These are phyloP conservation scores for Globisporangium mamillatum DNA, from an alignment of 352 stramenopile species.

Conservation along the genomic window DNA sequence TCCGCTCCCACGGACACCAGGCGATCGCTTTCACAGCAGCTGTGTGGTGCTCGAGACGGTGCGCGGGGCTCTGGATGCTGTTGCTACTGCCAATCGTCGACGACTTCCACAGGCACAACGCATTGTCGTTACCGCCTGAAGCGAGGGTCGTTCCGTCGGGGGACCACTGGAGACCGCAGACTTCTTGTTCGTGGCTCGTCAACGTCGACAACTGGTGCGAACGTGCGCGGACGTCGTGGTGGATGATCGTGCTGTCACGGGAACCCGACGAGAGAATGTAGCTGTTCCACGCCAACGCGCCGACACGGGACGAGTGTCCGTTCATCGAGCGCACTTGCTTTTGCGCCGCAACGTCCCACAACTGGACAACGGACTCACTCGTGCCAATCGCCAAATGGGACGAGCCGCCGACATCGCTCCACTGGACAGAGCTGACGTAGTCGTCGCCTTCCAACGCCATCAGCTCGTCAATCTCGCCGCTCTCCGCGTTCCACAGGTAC, in stretches of 20 bases:
- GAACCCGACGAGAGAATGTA: constrained; percentile 92
- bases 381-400: constrained; percentile 95
- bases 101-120: constrained; percentile 94
- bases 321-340: constrained; percentile 92
- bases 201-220: constrained; percentile 90
- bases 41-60: constrained; percentile 94
- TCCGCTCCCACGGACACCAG: constrained; percentile 98
- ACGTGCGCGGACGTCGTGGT: constrained; percentile 67
- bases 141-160: constrained; percentile 94
- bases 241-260: constrained; percentile 93
- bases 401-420: constrained; percentile 87
- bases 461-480: constrained; percentile 95
- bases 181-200: constrained; percentile 95
- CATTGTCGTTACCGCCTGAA: constrained; percentile 98
- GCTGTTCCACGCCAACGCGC: constrained; percentile 96
- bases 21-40: constrained; percentile 98
- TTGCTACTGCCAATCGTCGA: constrained; percentile 77
- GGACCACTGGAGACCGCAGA: constrained; percentile 97
- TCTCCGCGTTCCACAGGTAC: constrained; percentile 98
- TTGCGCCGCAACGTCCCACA: constrained; percentile 95
- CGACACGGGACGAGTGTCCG: constrained; percentile 93
- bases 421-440: constrained; percentile 97
- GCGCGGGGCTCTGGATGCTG: constrained; percentile 54
- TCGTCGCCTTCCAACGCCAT: constrained; percentile 87
- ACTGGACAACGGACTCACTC: constrained; percentile 91